phyloP scores from a whole-genome alignment of 192 early-diverging fungal genomes.

The Coemansia reversa region DNA sequence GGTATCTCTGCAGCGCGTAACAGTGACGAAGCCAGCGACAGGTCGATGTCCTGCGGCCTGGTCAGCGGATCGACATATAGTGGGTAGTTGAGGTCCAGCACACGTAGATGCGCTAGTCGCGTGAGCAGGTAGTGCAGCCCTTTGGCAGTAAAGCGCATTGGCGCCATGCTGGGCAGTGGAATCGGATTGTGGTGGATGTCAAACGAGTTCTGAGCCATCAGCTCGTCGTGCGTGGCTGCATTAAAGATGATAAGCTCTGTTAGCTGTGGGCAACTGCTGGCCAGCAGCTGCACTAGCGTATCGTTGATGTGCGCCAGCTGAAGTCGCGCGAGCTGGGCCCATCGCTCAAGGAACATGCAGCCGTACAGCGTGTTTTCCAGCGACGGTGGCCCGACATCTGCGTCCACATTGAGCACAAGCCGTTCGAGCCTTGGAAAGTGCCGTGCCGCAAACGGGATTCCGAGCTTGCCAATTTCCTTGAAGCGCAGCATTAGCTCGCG shows the following conservation, averaged over 20 bases:
- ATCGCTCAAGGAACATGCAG: slow-evolving; percentile 52
- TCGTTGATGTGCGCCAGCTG: slow-evolving; percentile 55
- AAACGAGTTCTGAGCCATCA: slow-evolving; percentile 52
- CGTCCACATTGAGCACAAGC: slow-evolving; percentile 40
- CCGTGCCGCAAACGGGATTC: slow-evolving; percentile 52
- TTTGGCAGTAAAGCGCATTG: slow-evolving; percentile 55
- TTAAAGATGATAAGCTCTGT: slow-evolving; percentile 51
- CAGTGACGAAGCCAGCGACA: slow-evolving; percentile 43
- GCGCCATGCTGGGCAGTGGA: slow-evolving; percentile 46
- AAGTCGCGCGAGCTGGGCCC: slow-evolving; percentile 31
- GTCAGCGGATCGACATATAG: slow-evolving; percentile 52
- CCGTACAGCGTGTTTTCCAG: slow-evolving; percentile 55
- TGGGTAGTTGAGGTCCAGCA: slow-evolving; percentile 55
- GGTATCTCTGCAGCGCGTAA: slow-evolving; percentile 19
- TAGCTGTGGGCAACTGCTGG: slow-evolving; percentile 45
- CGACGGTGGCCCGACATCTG: slow-evolving; percentile 49
- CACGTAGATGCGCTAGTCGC: slow-evolving; percentile 39
- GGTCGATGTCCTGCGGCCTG: slow-evolving; percentile 45
- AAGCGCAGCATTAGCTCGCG: slow-evolving; percentile 52
- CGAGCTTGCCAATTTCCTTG: slow-evolving; percentile 52
- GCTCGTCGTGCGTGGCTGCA: slow-evolving; percentile 47
- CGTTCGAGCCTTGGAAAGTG: slow-evolving; percentile 47
- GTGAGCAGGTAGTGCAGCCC: slow-evolving; percentile 52
- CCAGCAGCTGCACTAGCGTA: slow-evolving; percentile 52
- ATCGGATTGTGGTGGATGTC: slow-evolving; percentile 51